Evolutionary conservation across 371 early-diverging fungal species (phyloP), one percentile per base, ranked within the genome.

Genomic region (Rhizomucor miehei): DNA sequence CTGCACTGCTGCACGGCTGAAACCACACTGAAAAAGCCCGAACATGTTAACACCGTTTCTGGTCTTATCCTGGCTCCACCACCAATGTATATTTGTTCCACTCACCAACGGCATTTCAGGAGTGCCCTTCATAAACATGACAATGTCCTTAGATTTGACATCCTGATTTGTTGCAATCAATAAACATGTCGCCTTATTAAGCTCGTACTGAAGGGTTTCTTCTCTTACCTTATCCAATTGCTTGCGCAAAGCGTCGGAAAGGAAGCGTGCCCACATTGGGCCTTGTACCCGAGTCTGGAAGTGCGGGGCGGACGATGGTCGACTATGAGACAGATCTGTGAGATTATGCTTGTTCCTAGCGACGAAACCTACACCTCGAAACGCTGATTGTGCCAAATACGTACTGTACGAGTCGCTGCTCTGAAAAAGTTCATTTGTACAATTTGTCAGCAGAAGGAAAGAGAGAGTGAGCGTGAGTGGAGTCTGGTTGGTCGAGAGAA

Each of bases 41-140:
- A 34, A 14, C 38, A 14, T 38, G 14, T 38, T 14, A 38, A 10
- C 38, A 38, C 9, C 9, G 10, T 38, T 38, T 38, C 38, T 38
- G 38, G 14, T 38, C 14, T 35, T 6, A 9, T 8, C 12, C 6
- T n/a, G 19, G 13, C 44, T 19, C 16, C 16, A 44, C 6, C n/a
- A 44, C n/a, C 44, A 25, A 6, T 34, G 43, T n/a, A 51, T 20
- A 19, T 24, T 38, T 16, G n/a, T n/a, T n/a, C 11, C 8, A 59
- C 48, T 59, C 76, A 86, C 87, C 88, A 85, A 80, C 43, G 97
- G 97, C 36, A 80, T 79, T 52, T 89, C 87, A 48, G 92, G 92
- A 44, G 93, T 92, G 66, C 97, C 97, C 81, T 97, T 97, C 95
- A 97, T 95, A 66, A 94, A 97, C 46, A 97, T 80, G 12, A 89